Conservation (phyloP, 805 yeast species). For the Ogataea paraovalis region DNA sequence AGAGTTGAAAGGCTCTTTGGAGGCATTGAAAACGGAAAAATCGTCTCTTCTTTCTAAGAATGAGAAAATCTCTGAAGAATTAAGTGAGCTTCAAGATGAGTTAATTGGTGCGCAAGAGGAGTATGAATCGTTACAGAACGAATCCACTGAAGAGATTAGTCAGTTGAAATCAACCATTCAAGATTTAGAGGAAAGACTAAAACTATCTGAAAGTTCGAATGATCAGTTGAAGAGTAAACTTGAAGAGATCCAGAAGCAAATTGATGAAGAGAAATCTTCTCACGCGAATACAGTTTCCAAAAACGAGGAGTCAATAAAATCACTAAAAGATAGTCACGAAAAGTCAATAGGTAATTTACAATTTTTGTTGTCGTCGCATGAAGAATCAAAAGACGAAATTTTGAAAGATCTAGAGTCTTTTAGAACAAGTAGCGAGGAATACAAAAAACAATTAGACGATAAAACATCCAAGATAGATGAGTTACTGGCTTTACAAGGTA, state of each 20-base stretch:
- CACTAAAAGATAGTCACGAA: constrained; percentile 1
- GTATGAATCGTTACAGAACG: constrained; percentile 18
- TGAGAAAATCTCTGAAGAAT: constrained; percentile 7
- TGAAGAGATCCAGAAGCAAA: constrained; percentile 36
- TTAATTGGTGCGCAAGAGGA: constrained; percentile 20
- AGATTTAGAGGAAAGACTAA: constrained; percentile 19
- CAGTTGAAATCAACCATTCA: constrained; percentile 34
- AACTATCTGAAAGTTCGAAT: constrained; percentile 7
- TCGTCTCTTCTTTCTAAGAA: constrained; percentile 16
- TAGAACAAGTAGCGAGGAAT: neutral
- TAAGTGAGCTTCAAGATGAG: constrained; percentile 16
- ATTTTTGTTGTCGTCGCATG: constrained; percentile 27
- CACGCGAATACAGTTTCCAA: constrained; percentile 1
- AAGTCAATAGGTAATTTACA: constrained; percentile 27
- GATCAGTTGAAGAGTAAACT: constrained; percentile 10
- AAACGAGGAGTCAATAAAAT: constrained; percentile 1
- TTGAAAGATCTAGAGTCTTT: constrained; percentile 1
- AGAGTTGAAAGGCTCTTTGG: constrained; percentile 12
- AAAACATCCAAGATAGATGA: neutral
- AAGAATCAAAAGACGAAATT: constrained; percentile 2
- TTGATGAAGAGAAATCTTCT: neutral
- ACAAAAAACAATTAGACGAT: neutral
- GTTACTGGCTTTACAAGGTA: neutral
- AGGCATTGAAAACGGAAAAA: constrained; percentile 14
- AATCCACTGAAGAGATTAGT: constrained; percentile 17